phyloP scores from a whole-genome alignment of 805 yeast genomes.

The Candida namnaoensis region DNA sequence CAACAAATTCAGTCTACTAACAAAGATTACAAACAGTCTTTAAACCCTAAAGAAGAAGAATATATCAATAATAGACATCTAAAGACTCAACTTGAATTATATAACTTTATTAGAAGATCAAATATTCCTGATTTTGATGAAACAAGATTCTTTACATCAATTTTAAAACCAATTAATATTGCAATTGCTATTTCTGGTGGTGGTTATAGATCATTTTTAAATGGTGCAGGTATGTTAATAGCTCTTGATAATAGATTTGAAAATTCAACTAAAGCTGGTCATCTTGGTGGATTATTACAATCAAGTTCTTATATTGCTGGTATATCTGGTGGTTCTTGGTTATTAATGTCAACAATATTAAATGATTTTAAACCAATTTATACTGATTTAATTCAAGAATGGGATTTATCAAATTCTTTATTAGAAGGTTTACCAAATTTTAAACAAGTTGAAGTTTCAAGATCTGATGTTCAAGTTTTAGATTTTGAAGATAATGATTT shows the following conservation, averaged over 20 bases:
- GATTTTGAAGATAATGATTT: conserved; percentile 11
- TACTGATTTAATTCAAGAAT: conserved; percentile 23
- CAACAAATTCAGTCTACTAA: neutral
- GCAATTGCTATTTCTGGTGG: conserved; percentile 75
- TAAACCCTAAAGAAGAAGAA: conserved; percentile 8
- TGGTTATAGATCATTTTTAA: conserved; percentile 83
- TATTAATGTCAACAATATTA: conserved; percentile 31
- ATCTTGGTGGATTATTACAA: conserved; percentile 67
- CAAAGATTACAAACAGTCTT: neutral
- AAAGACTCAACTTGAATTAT: conserved; percentile 21
- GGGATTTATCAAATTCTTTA: conserved; percentile 39
- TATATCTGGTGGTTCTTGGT: conserved; percentile 82
- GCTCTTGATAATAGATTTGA: conserved; percentile 71
- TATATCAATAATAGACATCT: conserved; percentile 23
- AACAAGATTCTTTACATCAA: conserved; percentile 12
- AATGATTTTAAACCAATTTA: conserved; percentile 30
- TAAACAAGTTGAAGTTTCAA: conserved; percentile 26
- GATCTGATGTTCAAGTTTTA: conserved; percentile 17
- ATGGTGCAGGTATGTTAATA: conserved; percentile 77
- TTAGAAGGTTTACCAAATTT: conserved; percentile 51
- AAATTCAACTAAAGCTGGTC: conserved; percentile 41
- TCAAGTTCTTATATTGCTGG: conserved; percentile 66
- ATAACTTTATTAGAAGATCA: conserved; percentile 20
- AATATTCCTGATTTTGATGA: conserved; percentile 26
- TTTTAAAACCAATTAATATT: conserved; percentile 26